Percentiles rank a stretch among this genome's conserved stretches.
Evolutionary conservation across 2,329 filamentous ascomycete species (phyloP).

Genomic region (Botrytis galanthina): DNA sequence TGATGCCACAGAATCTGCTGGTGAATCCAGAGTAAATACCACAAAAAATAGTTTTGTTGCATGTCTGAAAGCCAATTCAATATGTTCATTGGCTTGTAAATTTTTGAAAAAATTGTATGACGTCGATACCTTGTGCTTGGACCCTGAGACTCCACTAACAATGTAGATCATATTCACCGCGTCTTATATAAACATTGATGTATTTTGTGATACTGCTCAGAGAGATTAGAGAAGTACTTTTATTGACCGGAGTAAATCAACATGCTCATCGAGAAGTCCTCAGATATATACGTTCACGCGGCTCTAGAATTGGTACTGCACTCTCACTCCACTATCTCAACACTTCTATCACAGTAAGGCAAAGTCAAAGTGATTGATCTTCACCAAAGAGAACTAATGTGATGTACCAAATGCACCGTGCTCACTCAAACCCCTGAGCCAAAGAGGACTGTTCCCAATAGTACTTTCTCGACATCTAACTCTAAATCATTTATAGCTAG

Average conservation of each 20-base stretch:
- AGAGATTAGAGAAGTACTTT: not conserved
- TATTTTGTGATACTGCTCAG: not conserved
- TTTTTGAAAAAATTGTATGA: not conserved
- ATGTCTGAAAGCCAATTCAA: not conserved
- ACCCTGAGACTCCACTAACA: not conserved
- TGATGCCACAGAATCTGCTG: not conserved
- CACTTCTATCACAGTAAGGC: not conserved
- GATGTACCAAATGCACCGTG: not conserved
- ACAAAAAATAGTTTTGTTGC: not conserved
- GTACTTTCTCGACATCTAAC: not conserved
- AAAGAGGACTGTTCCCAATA: not conserved
- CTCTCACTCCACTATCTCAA: not conserved
- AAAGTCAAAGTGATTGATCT: not conserved
- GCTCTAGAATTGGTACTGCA: not conserved
- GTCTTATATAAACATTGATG: not conserved
- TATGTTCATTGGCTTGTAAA: not conserved
- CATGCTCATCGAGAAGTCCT: not conserved
- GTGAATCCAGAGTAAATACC: not conserved
- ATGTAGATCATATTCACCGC: not conserved
- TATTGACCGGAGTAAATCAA: not conserved
- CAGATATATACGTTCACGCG: rapidly evolving
- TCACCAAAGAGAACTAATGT: not conserved
- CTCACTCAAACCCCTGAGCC: not conserved
- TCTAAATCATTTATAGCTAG: not conserved
- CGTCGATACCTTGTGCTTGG: not conserved